Conservation (phyloP, 441 rosid species). For the Heliophila coronopifolia region DNA sequence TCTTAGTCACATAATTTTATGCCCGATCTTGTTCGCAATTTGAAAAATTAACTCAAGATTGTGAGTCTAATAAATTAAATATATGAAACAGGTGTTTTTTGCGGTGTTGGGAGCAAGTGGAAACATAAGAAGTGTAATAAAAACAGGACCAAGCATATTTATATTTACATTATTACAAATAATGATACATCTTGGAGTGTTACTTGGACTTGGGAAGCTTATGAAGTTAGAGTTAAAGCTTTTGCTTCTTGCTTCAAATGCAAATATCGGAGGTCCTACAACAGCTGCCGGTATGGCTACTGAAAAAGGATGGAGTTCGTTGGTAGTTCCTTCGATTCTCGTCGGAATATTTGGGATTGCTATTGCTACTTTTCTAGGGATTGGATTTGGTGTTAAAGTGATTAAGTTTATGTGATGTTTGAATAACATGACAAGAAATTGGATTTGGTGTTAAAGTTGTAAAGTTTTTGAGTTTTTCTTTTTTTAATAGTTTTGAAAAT, state of each 20-base stretch:
- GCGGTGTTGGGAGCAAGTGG: slow-evolving; percentile 81
- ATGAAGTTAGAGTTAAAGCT: slow-evolving; percentile 49
- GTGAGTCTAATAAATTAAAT: too few relatives aligned
- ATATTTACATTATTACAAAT: slow-evolving; percentile 70
- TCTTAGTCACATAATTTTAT: too few relatives aligned
- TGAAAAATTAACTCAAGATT: too few relatives aligned
- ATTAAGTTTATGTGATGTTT: slow-evolving; percentile 51
- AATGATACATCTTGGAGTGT: slow-evolving; percentile 53
- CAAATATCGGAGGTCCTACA: slow-evolving; percentile 88
- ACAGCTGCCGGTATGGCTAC: slow-evolving; percentile 92
- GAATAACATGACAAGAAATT: too few relatives aligned
- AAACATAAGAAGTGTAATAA: slow-evolving; percentile 64
- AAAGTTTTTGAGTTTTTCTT: too few relatives aligned
- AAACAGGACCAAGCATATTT: slow-evolving; percentile 78
- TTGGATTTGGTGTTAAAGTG: slow-evolving; percentile 49
- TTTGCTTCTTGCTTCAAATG: slow-evolving; percentile 78
- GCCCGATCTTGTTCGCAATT: too few relatives aligned
- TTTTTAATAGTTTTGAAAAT: too few relatives aligned
- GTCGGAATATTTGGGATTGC: slow-evolving; percentile 79
- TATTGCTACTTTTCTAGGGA: slow-evolving; percentile 72
- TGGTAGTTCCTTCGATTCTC: slow-evolving; percentile 66
- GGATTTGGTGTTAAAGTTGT: too few relatives aligned
- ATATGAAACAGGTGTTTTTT: slow-evolving; percentile 79
- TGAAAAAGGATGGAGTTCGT: slow-evolving; percentile 71
- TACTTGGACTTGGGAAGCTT: slow-evolving; percentile 70